These are phyloP conservation scores for Pythium insidiosum DNA, from an alignment of 352 stramenopile species.

Conservation along the genomic window DNA sequence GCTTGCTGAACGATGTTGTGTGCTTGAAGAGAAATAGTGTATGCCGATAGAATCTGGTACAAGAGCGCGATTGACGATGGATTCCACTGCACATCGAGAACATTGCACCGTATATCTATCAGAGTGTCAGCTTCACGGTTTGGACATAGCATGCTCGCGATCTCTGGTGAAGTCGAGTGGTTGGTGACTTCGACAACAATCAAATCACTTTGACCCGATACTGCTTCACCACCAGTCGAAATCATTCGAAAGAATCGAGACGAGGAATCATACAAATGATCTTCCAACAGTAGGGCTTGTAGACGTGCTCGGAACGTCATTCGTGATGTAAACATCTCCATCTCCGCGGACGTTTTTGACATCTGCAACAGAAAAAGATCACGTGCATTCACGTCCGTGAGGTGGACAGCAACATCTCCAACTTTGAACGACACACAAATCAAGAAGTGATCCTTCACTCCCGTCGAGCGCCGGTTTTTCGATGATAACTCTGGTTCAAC, in stretches of 20 bases:
- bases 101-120: constrained; percentile 52
- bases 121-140: constrained; percentile 33
- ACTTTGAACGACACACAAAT: constrained; percentile 43
- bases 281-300: constrained; percentile 56
- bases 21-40: constrained; percentile 40
- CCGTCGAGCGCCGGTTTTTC: no score
- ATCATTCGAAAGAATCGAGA: constrained; percentile 62
- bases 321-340: constrained; percentile 33
- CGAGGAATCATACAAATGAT: constrained; percentile 38
- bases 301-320: constrained; percentile 41
- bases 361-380: constrained; percentile 48
- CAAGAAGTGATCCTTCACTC: constrained; percentile 29
- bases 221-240: no score
- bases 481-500: neutral
- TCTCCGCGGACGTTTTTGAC: constrained; percentile 35
- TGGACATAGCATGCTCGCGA: no score
- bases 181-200: no score
- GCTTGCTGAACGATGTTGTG: constrained; percentile 10
- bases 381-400: constrained; percentile 33
- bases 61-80: constrained; percentile 71
- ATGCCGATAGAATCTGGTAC: constrained; percentile 60
- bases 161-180: no score
- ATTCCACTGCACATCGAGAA: constrained; percentile 79
- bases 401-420: constrained; percentile 37
- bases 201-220: no score